Percentiles rank a stretch among this genome's conserved stretches.
Evolutionary conservation across 306 rosid genomes (phyloP).

Genomic region (Oemleria cerasiformis): DNA sequence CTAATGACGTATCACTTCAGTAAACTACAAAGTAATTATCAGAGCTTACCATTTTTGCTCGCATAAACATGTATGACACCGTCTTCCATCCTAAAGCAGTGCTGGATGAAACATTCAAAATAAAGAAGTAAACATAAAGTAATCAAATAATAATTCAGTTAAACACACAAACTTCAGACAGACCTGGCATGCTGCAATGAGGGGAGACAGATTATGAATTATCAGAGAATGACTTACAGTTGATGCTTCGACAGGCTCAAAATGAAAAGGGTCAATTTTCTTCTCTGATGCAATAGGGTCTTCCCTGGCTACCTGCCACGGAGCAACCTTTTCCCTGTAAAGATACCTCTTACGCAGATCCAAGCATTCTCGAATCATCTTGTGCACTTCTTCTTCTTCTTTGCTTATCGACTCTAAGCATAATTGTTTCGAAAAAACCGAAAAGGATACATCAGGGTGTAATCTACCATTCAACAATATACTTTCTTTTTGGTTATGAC

Average conservation of each 20-base stretch:
- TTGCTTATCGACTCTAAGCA: slow-evolving; percentile 26
- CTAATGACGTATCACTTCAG: slow-evolving; percentile 4
- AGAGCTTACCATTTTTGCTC: slow-evolving; percentile 55
- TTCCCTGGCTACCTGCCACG: slow-evolving; percentile 26
- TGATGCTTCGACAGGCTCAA: slow-evolving; percentile 39
- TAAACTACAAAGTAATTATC: slow-evolving; percentile 8
- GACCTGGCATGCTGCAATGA: slow-evolving; percentile 14
- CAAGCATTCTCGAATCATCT: slow-evolving; percentile 40
- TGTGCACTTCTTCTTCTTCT: slow-evolving; percentile 40
- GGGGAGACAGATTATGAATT: neutral
- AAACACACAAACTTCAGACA: slow-evolving; percentile 11
- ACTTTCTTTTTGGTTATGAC: neutral
- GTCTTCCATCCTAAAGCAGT: slow-evolving; percentile 64
- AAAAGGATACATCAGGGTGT: slow-evolving; percentile 4
- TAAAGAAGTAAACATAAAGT: slow-evolving; percentile 16
- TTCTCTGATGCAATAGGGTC: slow-evolving; percentile 15
- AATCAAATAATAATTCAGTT: slow-evolving; percentile 18
- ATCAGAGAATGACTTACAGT: slow-evolving; percentile 24
- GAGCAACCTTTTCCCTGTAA: slow-evolving; percentile 31
- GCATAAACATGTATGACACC: slow-evolving; percentile 70
- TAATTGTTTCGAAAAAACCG: slow-evolving; percentile 3
- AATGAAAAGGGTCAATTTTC: slow-evolving; percentile 37
- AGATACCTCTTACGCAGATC: slow-evolving; percentile 39
- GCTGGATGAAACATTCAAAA: slow-evolving; percentile 43
- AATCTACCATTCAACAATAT: neutral